Evolutionary conservation across 805 yeast genomes (phyloP).

Genomic region (Wickerhamiella azyma): DNA sequence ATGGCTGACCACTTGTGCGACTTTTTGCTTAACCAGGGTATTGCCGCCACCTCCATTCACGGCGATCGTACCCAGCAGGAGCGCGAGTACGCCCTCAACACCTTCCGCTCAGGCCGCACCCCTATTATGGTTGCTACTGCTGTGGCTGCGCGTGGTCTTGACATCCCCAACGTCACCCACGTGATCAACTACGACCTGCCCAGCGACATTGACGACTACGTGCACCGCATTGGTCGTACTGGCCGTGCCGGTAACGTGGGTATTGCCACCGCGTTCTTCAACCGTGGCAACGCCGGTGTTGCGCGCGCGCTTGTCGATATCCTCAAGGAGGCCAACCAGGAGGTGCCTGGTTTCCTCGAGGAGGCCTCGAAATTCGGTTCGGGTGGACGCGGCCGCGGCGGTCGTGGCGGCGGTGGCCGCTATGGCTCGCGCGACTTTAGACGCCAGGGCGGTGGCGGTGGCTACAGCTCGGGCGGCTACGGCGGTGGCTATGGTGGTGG

Average conservation of each 20-base stretch:
- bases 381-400: slow-evolving; percentile 40
- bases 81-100: slow-evolving; percentile 93
- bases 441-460: slow-evolving; percentile 21
- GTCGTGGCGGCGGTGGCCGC: slow-evolving; percentile 37
- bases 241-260: slow-evolving; percentile 99
- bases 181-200: slow-evolving; percentile 97
- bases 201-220: slow-evolving; percentile 94
- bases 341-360: slow-evolving; percentile 79
- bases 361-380: slow-evolving; percentile 66
- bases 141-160: slow-evolving; percentile 99
- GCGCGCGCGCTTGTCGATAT: slow-evolving; percentile 78
- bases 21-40: slow-evolving; percentile 72
- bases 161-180: slow-evolving; percentile 96
- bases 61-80: slow-evolving; percentile 98
- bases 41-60: slow-evolving; percentile 97
- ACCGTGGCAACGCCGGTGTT: slow-evolving; percentile 85
- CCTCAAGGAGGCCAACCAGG: slow-evolving; percentile 93
- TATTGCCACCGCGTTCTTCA: slow-evolving; percentile 95
- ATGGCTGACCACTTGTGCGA: slow-evolving; percentile 95
- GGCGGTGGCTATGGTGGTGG: slow-evolving; percentile 17
- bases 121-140: slow-evolving; percentile 98
- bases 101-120: slow-evolving; percentile 83
- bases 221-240: slow-evolving; percentile 99
- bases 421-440: slow-evolving; percentile 26
- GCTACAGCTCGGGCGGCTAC: slow-evolving; percentile 17